These are phyloP conservation scores for Leccinum aurantiacum DNA, from an alignment of 768 basidiomycete genomes.

Conservation along the genomic window DNA sequence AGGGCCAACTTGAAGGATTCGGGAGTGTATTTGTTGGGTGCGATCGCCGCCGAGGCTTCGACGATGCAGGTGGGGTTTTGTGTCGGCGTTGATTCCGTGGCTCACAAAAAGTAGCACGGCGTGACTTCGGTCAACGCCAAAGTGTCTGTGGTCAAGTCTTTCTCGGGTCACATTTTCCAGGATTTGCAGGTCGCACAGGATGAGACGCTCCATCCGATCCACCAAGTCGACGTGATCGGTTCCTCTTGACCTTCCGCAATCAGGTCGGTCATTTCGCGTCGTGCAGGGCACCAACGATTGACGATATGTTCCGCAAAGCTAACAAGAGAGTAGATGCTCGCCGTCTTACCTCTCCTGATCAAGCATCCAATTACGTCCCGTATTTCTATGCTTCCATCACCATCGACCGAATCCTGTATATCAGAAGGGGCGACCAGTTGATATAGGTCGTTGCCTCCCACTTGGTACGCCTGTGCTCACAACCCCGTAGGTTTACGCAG, in stretches of 20 bases:
- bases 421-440: constrained; percentile 73
- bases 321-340: constrained; percentile 89
- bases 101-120: constrained; percentile 59
- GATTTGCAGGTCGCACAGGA: constrained; percentile 75
- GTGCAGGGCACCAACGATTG: background rate
- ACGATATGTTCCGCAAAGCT: constrained; percentile 46
- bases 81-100: background rate
- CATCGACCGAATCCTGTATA: constrained; percentile 93
- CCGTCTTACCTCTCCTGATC: constrained; percentile 84
- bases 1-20: constrained; percentile 76
- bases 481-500: constrained; percentile 72
- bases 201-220: constrained; percentile 71
- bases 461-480: background rate
- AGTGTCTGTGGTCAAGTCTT: constrained; percentile 94
- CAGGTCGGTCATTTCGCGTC: constrained; percentile 53
- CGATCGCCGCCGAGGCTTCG: constrained; percentile 86
- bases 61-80: constrained; percentile 65
- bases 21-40: constrained; percentile 91
- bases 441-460: constrained; percentile 50
- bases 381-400: constrained; percentile 97
- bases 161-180: constrained; percentile 85
- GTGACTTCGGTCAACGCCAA: constrained; percentile 93
- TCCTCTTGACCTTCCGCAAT: constrained; percentile 92
- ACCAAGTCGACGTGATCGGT: constrained; percentile 96
- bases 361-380: constrained; percentile 92